These are phyloP conservation scores for Cordyceps militaris DNA, from an alignment of 2,329 filamentous ascomycete genomes.

Conservation along the genomic window DNA sequence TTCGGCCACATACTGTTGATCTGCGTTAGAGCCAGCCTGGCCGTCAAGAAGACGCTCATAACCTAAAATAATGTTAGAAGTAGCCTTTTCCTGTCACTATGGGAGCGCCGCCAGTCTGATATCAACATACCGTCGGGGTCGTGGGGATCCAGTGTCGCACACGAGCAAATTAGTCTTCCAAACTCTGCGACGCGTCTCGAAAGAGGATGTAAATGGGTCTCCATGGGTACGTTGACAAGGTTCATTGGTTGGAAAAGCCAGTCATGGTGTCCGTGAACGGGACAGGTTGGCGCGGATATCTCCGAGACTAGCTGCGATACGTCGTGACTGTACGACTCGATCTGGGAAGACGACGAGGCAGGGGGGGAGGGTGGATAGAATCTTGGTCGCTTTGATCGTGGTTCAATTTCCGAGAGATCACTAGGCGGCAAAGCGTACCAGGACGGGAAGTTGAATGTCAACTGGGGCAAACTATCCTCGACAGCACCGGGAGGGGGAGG, in stretches of 20 bases:
- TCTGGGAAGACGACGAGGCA: not conserved
- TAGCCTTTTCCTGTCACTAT: not conserved
- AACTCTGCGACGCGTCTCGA: not conserved
- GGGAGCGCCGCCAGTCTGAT: not conserved
- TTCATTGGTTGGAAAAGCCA: not conserved
- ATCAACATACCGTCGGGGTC: slow-evolving; percentile 1
- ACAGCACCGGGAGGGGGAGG: not conserved
- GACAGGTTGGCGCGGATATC: not conserved
- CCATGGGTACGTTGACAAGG: not conserved
- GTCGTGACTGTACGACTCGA: not conserved
- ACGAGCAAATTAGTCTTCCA: not conserved
- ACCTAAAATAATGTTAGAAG: not conserved
- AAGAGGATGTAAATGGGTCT: not conserved
- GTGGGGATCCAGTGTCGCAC: not conserved
- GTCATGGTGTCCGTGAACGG: not conserved
- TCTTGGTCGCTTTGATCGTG: not conserved
- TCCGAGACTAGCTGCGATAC: not conserved
- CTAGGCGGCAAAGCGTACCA: not conserved
- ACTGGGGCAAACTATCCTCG: not conserved
- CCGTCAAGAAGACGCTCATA: slow-evolving; percentile 3
- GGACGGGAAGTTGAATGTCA: not conserved
- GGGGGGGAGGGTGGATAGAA: not conserved
- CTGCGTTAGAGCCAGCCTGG: not conserved
- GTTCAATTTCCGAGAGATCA: not conserved
- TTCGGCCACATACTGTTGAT: slow-evolving; percentile 10